Conservation (phyloP, 257 asterid species). For the Nicotiana otophora region DNA sequence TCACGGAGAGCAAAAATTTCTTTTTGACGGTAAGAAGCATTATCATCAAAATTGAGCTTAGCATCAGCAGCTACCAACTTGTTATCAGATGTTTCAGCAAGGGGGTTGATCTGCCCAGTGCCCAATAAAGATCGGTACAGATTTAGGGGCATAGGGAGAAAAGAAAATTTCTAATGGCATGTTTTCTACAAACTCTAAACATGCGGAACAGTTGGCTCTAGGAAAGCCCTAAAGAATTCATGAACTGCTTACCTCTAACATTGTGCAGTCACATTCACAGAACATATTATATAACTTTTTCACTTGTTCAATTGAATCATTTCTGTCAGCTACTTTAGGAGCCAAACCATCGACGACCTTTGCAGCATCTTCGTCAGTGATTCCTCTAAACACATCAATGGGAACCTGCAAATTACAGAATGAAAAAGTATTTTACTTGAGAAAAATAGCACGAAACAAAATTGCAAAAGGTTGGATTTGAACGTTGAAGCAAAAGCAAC, state of each 20-base stretch:
- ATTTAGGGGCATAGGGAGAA: neutral
- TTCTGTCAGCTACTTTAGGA: constrained; percentile 79
- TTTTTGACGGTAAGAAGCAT: constrained; percentile 86
- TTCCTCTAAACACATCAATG: constrained; percentile 82
- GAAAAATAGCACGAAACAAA: neutral
- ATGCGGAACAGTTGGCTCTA: neutral
- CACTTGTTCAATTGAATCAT: constrained; percentile 87
- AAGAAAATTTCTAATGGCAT: neutral
- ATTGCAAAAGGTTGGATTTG: neutral
- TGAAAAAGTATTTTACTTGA: neutral
- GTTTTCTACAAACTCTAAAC: neutral
- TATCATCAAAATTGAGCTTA: constrained; percentile 90
- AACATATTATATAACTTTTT: constrained; percentile 84
- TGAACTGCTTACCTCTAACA: constrained; percentile 62
- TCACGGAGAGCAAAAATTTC: constrained; percentile 79
- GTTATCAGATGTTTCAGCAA: constrained; percentile 88
- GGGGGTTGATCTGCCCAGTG: constrained; percentile 76
- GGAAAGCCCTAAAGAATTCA: neutral
- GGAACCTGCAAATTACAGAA: constrained; percentile 50
- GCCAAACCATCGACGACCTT: constrained; percentile 95
- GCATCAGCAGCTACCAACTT: constrained; percentile 96
- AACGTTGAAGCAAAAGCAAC: constrained; percentile 21
- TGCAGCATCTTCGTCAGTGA: constrained; percentile 90
- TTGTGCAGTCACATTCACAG: constrained; percentile 87
- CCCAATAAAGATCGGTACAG: constrained; percentile 9